Conservation (phyloP, 2,329 filamentous ascomycete genomes). For the Blastomyces parvus region DNA sequence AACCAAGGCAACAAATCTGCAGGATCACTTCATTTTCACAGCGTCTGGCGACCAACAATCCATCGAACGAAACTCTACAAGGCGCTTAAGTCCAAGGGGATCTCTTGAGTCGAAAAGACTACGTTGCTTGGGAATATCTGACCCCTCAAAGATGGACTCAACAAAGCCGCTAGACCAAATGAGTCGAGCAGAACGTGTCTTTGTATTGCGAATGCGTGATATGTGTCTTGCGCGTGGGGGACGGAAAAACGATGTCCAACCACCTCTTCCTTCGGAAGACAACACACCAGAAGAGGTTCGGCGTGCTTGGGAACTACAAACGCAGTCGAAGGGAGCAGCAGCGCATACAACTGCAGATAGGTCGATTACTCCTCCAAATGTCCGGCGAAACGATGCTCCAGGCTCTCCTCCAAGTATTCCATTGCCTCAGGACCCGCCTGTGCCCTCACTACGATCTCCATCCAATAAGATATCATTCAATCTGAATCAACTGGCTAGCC, state of each 20-base stretch:
- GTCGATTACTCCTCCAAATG: slow-evolving; percentile 1
- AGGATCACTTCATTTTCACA: slow-evolving; percentile 1
- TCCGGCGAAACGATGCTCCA: slow-evolving; percentile 10
- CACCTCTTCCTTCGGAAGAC: not conserved
- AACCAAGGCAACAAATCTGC: not conserved
- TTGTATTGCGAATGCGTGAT: slow-evolving; percentile 23
- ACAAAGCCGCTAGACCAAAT: slow-evolving; percentile 13
- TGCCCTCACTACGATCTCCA: not conserved
- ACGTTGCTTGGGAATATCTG: slow-evolving; percentile 6
- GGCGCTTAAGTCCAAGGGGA: not conserved
- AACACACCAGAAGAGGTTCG: slow-evolving; percentile 1
- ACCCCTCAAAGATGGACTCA: slow-evolving; percentile 4
- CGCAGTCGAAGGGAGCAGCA: not conserved
- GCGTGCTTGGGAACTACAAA: slow-evolving; percentile 1
- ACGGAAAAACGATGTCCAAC: slow-evolving; percentile 12
- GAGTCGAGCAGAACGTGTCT: slow-evolving; percentile 21
- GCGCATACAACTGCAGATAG: not conserved
- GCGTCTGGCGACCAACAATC: not conserved
- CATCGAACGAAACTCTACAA: not conserved
- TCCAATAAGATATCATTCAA: not conserved
- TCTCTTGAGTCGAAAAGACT: slow-evolving; percentile 3
- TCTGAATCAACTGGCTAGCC: not conserved
- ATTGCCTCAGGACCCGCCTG: slow-evolving; percentile 18
- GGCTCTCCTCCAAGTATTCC: slow-evolving; percentile 17
- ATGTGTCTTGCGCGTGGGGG: slow-evolving; percentile 20